Percentiles rank a stretch among this genome's conserved stretches.
phyloP scores from a whole-genome alignment of 140 eudicot species.

The Ambrosia hybrid region DNA sequence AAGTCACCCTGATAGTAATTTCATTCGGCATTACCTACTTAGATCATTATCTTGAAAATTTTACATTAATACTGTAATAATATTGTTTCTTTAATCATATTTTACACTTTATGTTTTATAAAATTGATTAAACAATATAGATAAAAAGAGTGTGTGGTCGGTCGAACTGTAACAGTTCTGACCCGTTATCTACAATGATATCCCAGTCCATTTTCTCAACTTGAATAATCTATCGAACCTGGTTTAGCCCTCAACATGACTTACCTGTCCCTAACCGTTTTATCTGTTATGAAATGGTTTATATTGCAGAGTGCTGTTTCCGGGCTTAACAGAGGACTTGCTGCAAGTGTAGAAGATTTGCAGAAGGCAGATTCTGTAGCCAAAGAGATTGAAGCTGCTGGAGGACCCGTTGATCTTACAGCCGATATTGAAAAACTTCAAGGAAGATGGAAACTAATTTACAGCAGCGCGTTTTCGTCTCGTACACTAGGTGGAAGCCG shows the following conservation, averaged over 20 bases:
- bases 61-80: too few relatives aligned
- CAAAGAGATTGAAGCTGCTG: slow-evolving; percentile 67
- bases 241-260: neutral
- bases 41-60: too few relatives aligned
- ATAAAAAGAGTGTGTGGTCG: neutral
- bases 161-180: neutral
- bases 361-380: slow-evolving; percentile 83
- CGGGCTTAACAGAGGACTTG: slow-evolving; percentile 93
- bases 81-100: neutral
- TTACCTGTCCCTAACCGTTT: too few relatives aligned
- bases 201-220: neutral
- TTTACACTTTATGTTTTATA: neutral
- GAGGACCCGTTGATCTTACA: slow-evolving; percentile 73
- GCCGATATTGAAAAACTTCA: slow-evolving; percentile 75
- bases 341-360: slow-evolving; percentile 84
- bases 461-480: slow-evolving; percentile 96
- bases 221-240: neutral
- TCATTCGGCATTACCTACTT: too few relatives aligned
- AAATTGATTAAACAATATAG: neutral
- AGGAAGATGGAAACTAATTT: slow-evolving; percentile 88
- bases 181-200: neutral
- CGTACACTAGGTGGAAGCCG: slow-evolving; percentile 96
- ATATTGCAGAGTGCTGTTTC: slow-evolving; percentile 82
- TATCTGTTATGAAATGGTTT: neutral
- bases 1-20: too few relatives aligned